Evolutionary conservation across 2,329 filamentous ascomycete genomes (phyloP), one percentile per base, ranked within the genome.

Genomic region (Mollisia scopiformis): DNA sequence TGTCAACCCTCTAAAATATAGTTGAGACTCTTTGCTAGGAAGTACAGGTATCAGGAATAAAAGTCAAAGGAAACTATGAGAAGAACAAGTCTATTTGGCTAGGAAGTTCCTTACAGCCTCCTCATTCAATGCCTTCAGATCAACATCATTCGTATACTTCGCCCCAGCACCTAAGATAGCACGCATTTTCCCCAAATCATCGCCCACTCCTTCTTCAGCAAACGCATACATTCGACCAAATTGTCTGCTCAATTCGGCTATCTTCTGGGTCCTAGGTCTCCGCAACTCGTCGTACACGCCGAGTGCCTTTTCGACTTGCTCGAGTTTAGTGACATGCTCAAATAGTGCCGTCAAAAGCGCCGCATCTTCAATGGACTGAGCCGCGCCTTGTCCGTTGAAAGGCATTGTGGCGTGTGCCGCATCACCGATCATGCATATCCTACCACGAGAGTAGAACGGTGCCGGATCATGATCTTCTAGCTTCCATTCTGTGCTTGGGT

Each of bases 171-270:
- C 43, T 23, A 49, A 27, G 14, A 49, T 28, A 5, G 23, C 43
- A 11, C 43, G 23, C 43, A 49, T 49, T 23, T 49, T 57, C 21
- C 31, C 33, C 21, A 57, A 28, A 57, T 57, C 31, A 39, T 57
- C 55, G 5, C 55, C 46, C 7, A 57, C 55, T 28, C 47, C 55
- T 19, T 28, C 43, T 30, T 57, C 55, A 23, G 25, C 33, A 51
- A 50, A 57, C 19, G n/a, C 33, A 57, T 37, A 57, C 55, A 57
- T 57, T 16, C 55, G 30, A 21, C 55, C 55, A 52, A 57, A 51
- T 21, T 1, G 16, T 14, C 55, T 57, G 35, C 55, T 57, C 6
- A 57, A 25, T 46, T 57, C 55, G 23, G 28, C 55, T n/a, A 51
- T 46, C 33, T 51, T 43, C 46, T 57, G 55, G 16, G 55, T 57